Conservation (phyloP, 805 yeast genomes). For the Helenozyma baotianmanensis region DNA sequence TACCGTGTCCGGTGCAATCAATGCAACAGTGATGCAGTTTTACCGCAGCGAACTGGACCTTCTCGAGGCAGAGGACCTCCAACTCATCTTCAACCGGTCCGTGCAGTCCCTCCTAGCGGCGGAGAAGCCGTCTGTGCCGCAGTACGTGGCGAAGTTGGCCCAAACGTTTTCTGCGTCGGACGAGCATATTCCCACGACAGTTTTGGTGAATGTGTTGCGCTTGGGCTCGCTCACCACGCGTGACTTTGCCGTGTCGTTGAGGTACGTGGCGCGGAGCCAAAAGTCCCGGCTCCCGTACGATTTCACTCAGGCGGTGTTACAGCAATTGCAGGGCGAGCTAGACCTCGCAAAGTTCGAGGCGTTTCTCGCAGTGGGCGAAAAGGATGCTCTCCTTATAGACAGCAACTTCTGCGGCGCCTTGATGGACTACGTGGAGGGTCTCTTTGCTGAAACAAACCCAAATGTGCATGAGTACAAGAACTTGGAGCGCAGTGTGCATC, state of each 20-base stretch:
- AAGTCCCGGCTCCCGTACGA: slow-evolving; percentile 10
- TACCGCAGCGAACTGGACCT: slow-evolving; percentile 5
- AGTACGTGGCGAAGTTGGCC: slow-evolving; percentile 24
- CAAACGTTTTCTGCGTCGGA: slow-evolving; percentile 13
- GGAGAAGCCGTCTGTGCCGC: slow-evolving; percentile 19
- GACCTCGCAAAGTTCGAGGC: slow-evolving; percentile 14
- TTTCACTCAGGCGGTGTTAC: slow-evolving; percentile 15
- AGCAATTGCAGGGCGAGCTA: slow-evolving; percentile 9
- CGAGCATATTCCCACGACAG: slow-evolving; percentile 11
- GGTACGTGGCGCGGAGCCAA: slow-evolving; percentile 9
- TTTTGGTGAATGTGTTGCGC: slow-evolving; percentile 24
- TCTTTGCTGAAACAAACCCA: slow-evolving; percentile 26
- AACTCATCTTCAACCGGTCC: slow-evolving; percentile 16
- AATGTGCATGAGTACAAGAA: slow-evolving; percentile 33
- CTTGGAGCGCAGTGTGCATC: slow-evolving; percentile 21
- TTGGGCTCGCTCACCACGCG: slow-evolving; percentile 19
- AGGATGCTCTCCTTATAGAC: slow-evolving; percentile 11
- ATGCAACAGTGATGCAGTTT: slow-evolving; percentile 19
- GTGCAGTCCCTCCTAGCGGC: slow-evolving; percentile 6
- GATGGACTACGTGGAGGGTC: slow-evolving; percentile 23
- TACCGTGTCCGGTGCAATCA: slow-evolving; percentile 9
- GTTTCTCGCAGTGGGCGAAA: slow-evolving; percentile 3
- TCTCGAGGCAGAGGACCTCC: slow-evolving; percentile 8
- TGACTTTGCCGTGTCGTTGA: slow-evolving; percentile 6
- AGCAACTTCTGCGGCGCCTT: slow-evolving; percentile 18